phyloP scores from a whole-genome alignment of 2,329 filamentous ascomycete genomes.

The Paecilomyces dactylethromorphus region DNA sequence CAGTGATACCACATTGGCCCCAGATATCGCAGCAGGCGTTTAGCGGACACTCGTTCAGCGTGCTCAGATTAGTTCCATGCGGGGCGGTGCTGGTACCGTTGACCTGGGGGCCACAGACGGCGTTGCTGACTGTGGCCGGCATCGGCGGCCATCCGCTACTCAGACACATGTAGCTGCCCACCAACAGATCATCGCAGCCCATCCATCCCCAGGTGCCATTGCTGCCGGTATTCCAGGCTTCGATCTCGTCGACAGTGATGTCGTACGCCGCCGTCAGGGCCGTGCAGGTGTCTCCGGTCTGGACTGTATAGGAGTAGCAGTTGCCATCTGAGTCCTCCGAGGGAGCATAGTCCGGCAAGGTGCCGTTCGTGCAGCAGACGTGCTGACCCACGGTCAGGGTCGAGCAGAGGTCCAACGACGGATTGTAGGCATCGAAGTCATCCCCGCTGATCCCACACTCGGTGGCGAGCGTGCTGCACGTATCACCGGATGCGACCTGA shows the following conservation, averaged over 20 bases:
- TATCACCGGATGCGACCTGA: too few species aligned
- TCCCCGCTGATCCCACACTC: background rate
- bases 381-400: slow-evolving; percentile 24
- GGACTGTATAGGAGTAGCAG: slow-evolving; percentile 27
- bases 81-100: slow-evolving; percentile 19
- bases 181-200: slow-evolving; percentile 25
- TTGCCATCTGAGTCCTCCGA: slow-evolving; percentile 26
- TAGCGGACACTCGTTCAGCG: slow-evolving; percentile 38
- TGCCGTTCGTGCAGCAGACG: slow-evolving; percentile 31
- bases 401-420: background rate
- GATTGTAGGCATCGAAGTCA: slow-evolving; percentile 1
- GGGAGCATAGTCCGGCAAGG: slow-evolving; percentile 26
- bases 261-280: slow-evolving; percentile 19
- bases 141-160: slow-evolving; percentile 29
- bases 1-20: slow-evolving; percentile 39
- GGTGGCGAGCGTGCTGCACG: slow-evolving; percentile 16
- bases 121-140: slow-evolving; percentile 24
- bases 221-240: slow-evolving; percentile 29
- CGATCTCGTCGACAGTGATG: slow-evolving; percentile 29
- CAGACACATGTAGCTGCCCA: slow-evolving; percentile 27
- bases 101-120: slow-evolving; percentile 37
- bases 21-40: slow-evolving; percentile 35
- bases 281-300: slow-evolving; percentile 24
- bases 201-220: slow-evolving; percentile 38
- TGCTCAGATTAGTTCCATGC: background rate